Evolutionary conservation across 306 rosid species (phyloP).

Genomic region (Lathyrus oleraceus): DNA sequence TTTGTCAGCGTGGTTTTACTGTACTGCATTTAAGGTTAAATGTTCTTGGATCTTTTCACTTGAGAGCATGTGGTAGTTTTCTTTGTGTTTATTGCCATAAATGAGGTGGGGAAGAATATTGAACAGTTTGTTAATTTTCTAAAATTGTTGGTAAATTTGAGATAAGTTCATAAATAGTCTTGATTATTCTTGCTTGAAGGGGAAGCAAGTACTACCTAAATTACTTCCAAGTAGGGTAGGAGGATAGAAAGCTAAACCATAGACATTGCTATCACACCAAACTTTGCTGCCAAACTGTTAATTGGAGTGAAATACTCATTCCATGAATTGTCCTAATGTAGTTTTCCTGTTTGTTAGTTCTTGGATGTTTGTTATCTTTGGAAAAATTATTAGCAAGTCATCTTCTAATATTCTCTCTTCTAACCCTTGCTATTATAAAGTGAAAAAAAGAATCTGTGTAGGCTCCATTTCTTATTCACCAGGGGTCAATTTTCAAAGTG

Average conservation of each 20-base stretch:
- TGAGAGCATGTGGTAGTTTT: conserved; percentile 9
- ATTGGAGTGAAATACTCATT: neutral
- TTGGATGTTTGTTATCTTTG: neutral
- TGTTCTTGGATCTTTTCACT: conserved; percentile 1
- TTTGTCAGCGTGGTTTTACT: neutral
- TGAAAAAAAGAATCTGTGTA: neutral
- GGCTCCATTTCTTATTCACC: neutral
- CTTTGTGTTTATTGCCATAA: neutral
- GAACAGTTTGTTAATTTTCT: neutral
- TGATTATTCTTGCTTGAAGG: neutral
- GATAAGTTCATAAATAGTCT: neutral
- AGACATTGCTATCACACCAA: neutral
- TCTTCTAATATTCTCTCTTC: neutral
- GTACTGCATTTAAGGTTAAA: neutral
- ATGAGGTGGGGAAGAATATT: neutral
- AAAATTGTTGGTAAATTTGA: neutral
- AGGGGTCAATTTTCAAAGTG: neutral
- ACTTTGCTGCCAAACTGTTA: neutral
- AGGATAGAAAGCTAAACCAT: neutral
- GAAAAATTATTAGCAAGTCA: neutral
- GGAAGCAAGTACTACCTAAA: neutral
- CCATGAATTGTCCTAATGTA: neutral
- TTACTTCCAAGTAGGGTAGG: neutral
- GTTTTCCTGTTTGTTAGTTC: neutral
- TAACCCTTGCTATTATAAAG: neutral